phyloP scores from a whole-genome alignment of 192 early-diverging fungal genomes.

The Mortierella hygrophila region DNA sequence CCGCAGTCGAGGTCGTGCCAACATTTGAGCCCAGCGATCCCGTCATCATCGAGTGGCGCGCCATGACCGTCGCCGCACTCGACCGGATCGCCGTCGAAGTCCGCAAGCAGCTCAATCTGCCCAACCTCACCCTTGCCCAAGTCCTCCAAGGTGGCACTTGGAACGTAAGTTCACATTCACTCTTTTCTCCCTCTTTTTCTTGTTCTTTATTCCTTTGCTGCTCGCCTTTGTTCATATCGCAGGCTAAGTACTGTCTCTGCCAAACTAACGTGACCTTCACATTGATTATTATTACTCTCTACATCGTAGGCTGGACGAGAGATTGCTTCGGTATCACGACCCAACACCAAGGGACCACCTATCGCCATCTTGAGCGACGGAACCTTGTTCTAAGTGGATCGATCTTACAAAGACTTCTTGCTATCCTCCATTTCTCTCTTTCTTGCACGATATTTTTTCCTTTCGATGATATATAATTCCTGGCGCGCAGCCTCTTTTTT shows the following conservation, averaged over 20 bases:
- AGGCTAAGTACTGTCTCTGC: not conserved
- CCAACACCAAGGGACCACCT: constrained; percentile 89
- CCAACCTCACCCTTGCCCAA: constrained; percentile 82
- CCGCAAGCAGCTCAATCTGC: constrained; percentile 66
- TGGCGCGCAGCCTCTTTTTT: not conserved
- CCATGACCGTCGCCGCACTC: constrained; percentile 87
- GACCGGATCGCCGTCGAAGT: constrained; percentile 79
- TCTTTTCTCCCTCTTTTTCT: not conserved
- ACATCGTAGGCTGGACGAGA: constrained; percentile 80
- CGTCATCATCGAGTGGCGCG: constrained; percentile 93
- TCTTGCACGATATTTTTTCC: not conserved
- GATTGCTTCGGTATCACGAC: constrained; percentile 80
- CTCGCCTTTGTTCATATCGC: not conserved
- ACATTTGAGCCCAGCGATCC: constrained; percentile 84
- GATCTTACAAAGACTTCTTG: not conserved
- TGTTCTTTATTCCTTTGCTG: not conserved
- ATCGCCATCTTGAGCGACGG: constrained; percentile 91
- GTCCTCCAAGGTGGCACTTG: constrained; percentile 95
- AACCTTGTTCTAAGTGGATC: constrained; percentile 75
- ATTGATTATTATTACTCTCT: not conserved
- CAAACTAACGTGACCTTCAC: not conserved
- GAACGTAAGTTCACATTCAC: constrained; percentile 67
- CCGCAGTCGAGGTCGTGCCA: constrained; percentile 64
- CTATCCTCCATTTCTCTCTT: not conserved
- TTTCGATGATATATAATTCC: not conserved